Percentiles rank a stretch among this genome's conserved stretches.
Evolutionary conservation across 208 protist genomes (phyloP).

Genomic region (Porcisia deanei): DNA sequence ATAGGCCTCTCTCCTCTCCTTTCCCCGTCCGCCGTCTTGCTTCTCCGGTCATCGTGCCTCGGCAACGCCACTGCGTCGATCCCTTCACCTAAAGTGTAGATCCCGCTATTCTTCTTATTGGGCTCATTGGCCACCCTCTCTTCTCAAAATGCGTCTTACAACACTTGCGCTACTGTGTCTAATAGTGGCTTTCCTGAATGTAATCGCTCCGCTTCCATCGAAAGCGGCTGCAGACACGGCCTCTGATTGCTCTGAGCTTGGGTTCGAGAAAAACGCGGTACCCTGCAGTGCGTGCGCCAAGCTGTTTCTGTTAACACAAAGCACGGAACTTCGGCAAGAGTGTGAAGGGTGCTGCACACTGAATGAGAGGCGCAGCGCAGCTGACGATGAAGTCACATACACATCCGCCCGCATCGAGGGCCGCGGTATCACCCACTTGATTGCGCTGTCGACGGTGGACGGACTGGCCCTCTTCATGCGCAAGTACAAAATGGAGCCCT

Average conservation of each 20-base stretch:
- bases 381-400: neutral
- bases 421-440: neutral
- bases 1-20: too few relatives aligned
- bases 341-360: conserved; percentile 54
- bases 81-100: too few relatives aligned
- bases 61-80: too few relatives aligned
- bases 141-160: neutral
- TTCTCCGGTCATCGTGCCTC: too few relatives aligned
- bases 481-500: conserved; percentile 14
- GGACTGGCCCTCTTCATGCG: conserved; percentile 9
- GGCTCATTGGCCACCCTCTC: too few relatives aligned
- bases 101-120: neutral
- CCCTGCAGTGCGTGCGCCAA: conserved; percentile 41
- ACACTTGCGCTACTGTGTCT: neutral
- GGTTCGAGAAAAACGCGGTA: conserved; percentile 37
- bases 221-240: neutral
- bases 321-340: conserved; percentile 37
- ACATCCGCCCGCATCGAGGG: conserved; percentile 16
- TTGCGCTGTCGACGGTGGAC: neutral
- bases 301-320: conserved; percentile 48
- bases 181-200: neutral
- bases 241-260: conserved; percentile 45
- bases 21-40: too few relatives aligned
- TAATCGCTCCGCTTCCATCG: neutral
- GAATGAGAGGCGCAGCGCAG: neutral